A percentile compares a stretch with the other conserved stretches of the same genome.
phyloP scores from a whole-genome alignment of 805 yeast species.

The Saturnispora sekii region DNA sequence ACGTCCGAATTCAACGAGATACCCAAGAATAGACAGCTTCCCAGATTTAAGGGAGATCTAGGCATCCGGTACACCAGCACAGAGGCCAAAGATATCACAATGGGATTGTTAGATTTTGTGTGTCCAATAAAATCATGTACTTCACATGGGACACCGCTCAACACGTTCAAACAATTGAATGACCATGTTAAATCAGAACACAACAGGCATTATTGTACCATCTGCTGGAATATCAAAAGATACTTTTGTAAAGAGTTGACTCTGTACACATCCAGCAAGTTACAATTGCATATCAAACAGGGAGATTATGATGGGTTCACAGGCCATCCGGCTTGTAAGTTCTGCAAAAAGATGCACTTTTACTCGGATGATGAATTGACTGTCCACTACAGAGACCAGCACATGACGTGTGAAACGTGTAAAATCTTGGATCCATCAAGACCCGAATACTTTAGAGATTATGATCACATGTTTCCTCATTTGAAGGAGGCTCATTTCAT shows the following conservation, averaged over 20 bases:
- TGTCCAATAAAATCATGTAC: conserved; percentile 39
- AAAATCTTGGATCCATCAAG: conserved; percentile 51
- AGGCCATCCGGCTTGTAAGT: conserved; percentile 86
- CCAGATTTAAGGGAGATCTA: conserved; percentile 30
- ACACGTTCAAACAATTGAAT: conserved; percentile 45
- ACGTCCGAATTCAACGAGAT: conserved; percentile 25
- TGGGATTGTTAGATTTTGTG: conserved; percentile 39
- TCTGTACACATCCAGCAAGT: conserved; percentile 48
- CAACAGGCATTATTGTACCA: conserved; percentile 53
- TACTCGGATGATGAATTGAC: conserved; percentile 84
- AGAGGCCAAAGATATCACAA: conserved; percentile 37
- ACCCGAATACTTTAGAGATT: conserved; percentile 72
- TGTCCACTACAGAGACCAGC: conserved; percentile 70
- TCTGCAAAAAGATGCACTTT: conserved; percentile 65
- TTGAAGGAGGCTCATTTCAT: conserved; percentile 65
- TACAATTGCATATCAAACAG: conserved; percentile 56
- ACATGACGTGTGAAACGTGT: conserved; percentile 87
- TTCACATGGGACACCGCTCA: conserved; percentile 22
- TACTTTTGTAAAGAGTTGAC: conserved; percentile 67
- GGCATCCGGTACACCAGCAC: conserved; percentile 53
- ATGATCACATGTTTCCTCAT: conserved; percentile 65
- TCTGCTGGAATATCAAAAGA: conserved; percentile 70
- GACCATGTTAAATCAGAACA: conserved; percentile 63
- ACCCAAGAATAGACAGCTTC: conserved; percentile 4
- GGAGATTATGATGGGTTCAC: conserved; percentile 75